Base-by-base conservation (phyloP, 352 stramenopile species). In the Pythium phragmitis region DNA sequence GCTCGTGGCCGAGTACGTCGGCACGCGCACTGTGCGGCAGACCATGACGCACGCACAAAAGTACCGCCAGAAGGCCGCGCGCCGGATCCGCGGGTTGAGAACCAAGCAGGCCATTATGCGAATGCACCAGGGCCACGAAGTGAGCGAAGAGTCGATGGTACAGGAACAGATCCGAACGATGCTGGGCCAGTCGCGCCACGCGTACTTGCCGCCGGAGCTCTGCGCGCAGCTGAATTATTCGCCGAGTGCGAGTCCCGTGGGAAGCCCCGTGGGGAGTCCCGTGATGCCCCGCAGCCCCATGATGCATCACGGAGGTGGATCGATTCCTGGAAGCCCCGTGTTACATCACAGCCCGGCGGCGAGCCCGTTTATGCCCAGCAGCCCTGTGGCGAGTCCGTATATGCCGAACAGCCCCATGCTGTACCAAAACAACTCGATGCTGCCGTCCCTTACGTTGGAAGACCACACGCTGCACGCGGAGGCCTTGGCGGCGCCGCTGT, bases 31-130 rank as follows among this genome's bases (percentile, higher is more conserved):
- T 0, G 80, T 89, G 51, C 78, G 82, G 13, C 82, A 91, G 74
- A 88, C 80, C 36, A 89, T 89, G 79, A 90, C 80, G 0, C 81
- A 92, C 52, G 82, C 79, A 21, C 82, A 91, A 49, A 89, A 90
- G 69, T 90, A 89, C 61, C 77, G 78, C 0, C 74, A 88, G 57
- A 91, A 91, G 51, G 70, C 76, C 7, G 76, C 74, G 19, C 77
- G 82, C 0, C 72, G 82, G 3, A 68, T 89, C 8, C 82, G 82
- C 9, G 82, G 82, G 0, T 59, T 91, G 33, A 76, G 82, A 43
- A 90, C 80, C 17, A 87, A 86, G 66, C 80, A 89, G 59, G 80
- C 80, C 50, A 79, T 89, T 60, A 86, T 87, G 80, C 80, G 80
- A 17, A 87, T 86, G 77, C 75, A 89, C 67, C 77, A 76, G 23